These are phyloP conservation scores for Jamesozyma rosinii DNA, from an alignment of 805 yeast species.

Conservation along the genomic window DNA sequence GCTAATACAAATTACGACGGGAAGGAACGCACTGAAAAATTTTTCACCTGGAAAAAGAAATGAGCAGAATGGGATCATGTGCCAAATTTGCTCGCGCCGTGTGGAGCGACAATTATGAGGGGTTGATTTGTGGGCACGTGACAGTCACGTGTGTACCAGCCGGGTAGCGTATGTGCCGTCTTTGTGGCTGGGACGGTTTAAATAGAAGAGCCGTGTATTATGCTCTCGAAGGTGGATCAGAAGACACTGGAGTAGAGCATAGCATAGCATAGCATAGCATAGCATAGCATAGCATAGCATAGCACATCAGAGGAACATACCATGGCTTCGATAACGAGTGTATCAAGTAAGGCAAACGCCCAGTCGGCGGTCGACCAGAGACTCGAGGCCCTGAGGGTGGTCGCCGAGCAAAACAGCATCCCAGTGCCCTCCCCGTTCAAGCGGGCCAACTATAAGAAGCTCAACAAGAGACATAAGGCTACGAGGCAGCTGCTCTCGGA, in stretches of 20 bases:
- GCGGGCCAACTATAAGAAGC: slow-evolving; percentile 40
- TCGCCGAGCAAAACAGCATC: slow-evolving; percentile 16
- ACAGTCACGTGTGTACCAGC: too few relatives aligned
- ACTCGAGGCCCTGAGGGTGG: slow-evolving; percentile 22
- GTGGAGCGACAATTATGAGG: too few relatives aligned
- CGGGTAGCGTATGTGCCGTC: too few relatives aligned
- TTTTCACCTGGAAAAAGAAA: too few relatives aligned
- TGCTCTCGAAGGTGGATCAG: too few relatives aligned
- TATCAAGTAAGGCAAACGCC: not conserved
- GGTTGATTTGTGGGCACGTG: too few relatives aligned
- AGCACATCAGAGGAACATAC: not conserved
- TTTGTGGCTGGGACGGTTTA: too few relatives aligned
- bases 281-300: not conserved
- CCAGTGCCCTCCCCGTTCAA: slow-evolving; percentile 46
- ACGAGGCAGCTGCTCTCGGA: slow-evolving; percentile 64
- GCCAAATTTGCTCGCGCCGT: too few relatives aligned
- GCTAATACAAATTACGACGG: too few relatives aligned
- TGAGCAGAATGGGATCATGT: too few relatives aligned
- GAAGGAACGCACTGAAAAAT: too few relatives aligned
- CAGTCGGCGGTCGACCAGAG: slow-evolving; percentile 11
- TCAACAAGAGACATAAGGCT: slow-evolving; percentile 62
- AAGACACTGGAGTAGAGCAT: not conserved
- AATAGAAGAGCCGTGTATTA: too few relatives aligned
- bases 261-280: not conserved
- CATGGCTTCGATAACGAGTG: not conserved